Evolutionary conservation across 1,284 basidiomycete genomes (phyloP), one percentile per base, ranked within the genome.

Genomic region (Ustilago loliicola): DNA sequence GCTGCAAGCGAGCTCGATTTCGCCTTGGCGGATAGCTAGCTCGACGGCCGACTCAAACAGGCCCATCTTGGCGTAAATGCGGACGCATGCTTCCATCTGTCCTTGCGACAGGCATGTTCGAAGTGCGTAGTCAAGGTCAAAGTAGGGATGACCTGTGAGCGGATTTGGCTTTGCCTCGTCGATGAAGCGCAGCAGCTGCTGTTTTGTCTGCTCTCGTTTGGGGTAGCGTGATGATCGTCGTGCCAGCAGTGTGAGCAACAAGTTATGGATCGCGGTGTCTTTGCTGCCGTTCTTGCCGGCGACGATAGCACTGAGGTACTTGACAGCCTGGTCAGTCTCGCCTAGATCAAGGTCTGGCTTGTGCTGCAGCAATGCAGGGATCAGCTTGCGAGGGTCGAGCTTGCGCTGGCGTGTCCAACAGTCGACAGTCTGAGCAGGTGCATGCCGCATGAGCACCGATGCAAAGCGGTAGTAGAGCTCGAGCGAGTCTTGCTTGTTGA

Each of bases 1-100:
- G 45, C 64, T 65, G 71, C 85, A 84, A 1, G 85, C 85, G 48
- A 91, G 90, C 65, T 91, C 91, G 25, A 87, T 58, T 55, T 87
- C 86, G 53, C 72, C 73, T 38, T 78, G 75, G 3, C 76, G 69
- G 45, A 99, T 89, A 0, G 97, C 97, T 40, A 99, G 89, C 86
- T 98, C 95, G 23, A 99, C 96, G 70, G 94, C 95, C 80, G 93
- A 94, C 88, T 99, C 97, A 89, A 93, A 98, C 57, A 98, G 88
- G 0, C 94, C 95, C 95, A 99, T 96, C 88, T 97, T 95, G 10
- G 94, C 93, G 87, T 98, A 99, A 66, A 99, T 96, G 81, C 95
- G 93, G 48, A 99, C 95, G 85, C 96, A 98, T 1, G 96, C 91
- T 81, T 96, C 94, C 32, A 91, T 93, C 54, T 93, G 89, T 6